Evolutionary conservation across 495 filamentous ascomycete genomes (phyloP), one percentile per base, ranked within the genome.

Genomic region (Hyaloscypha bicolor): DNA sequence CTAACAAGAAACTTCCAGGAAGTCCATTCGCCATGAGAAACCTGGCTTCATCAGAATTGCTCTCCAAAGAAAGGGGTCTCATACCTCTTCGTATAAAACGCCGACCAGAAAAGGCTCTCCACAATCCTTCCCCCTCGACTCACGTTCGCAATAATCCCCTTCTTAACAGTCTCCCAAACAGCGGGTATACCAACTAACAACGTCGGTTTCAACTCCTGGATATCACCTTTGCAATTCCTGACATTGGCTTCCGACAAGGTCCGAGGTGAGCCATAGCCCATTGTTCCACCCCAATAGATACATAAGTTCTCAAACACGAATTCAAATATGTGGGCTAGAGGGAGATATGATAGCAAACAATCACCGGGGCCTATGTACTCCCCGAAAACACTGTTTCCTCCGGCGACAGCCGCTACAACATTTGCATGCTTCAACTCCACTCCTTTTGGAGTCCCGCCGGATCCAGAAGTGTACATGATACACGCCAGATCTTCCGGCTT

Each of bases 381-480:
- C 19, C 92, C 91, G 58, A 97, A 87, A 66, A 97, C 89, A n/a
- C 86, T 86, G 68, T 90, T 89, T 51, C 96, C 90, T 74, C 94
- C 95, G 42, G 95, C 87, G 72, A 95, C 92, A 93, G 85, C 9
- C 93, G 94, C 19, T 97, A 86, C 76, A 29, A 98, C 92, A 71
- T 93, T 91, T 52, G 79, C 88, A 77, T 99, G 95, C 70, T 88
- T 95, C 71, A 99, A 78, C 35, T 92, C 87, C 25, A 99, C 95
- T 77, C 95, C 95, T 84, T 98, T 99, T 32, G 95, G 95, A 0
- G 93, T 86, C 53, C 95, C 95, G 2, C 93, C 97, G 14, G 94
- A 96, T 33, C 95, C 95, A n/a, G 94, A 97, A 1, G 95, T 99
- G 82, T 97, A 99, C 95, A 99, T 98, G 77, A 99, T 96, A 76